Conservation (phyloP, 768 basidiomycete species). For the Harrya chromipes region DNA sequence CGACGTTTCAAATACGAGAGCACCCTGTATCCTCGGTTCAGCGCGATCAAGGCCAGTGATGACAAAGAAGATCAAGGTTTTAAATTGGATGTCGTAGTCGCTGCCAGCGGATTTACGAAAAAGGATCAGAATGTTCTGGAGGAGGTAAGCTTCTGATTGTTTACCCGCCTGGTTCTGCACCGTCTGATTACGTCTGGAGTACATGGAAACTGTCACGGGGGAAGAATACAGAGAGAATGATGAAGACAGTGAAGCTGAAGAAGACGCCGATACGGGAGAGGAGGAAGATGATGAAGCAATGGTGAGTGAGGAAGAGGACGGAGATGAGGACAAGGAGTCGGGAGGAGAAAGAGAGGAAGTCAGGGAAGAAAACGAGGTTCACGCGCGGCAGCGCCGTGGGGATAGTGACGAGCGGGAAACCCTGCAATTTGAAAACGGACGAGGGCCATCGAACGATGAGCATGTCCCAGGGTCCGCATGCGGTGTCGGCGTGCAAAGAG, state of each 20-base stretch:
- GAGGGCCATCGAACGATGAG: background rate
- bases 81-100: slow-evolving; percentile 84
- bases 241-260: slow-evolving; percentile 29
- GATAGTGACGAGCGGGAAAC: slow-evolving; percentile 10
- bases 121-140: slow-evolving; percentile 81
- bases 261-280: slow-evolving; percentile 38
- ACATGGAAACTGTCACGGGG: slow-evolving; percentile 56
- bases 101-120: slow-evolving; percentile 89
- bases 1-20: slow-evolving; percentile 93
- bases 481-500: slow-evolving; percentile 4
- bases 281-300: slow-evolving; percentile 33
- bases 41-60: slow-evolving; percentile 33
- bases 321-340: slow-evolving; percentile 36
- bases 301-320: slow-evolving; percentile 28
- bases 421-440: slow-evolving; percentile 14
- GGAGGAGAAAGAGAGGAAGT: slow-evolving; percentile 34
- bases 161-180: slow-evolving; percentile 17
- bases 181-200: slow-evolving; percentile 42
- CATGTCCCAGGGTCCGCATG: background rate
- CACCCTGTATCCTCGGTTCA: slow-evolving; percentile 82
- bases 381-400: slow-evolving; percentile 1
- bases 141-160: slow-evolving; percentile 54
- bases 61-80: slow-evolving; percentile 50
- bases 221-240: slow-evolving; percentile 32
- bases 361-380: slow-evolving; percentile 27